These are phyloP conservation scores for Aspergillus steynii DNA, from an alignment of 495 filamentous ascomycete genomes.

Conservation along the genomic window DNA sequence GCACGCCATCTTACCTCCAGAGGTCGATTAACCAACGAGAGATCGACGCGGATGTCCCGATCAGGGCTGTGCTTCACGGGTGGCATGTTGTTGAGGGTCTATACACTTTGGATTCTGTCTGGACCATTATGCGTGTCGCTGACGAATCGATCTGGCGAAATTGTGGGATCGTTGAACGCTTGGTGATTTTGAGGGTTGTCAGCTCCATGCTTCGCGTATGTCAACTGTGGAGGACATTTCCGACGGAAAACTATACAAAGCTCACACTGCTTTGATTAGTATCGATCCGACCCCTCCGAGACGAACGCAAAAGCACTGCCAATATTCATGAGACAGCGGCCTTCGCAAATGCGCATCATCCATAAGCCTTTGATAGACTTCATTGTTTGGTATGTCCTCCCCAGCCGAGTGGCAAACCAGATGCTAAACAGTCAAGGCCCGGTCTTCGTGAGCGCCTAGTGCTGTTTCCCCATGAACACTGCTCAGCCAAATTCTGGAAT, in stretches of 20 bases:
- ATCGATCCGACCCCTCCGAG: constrained; percentile 16
- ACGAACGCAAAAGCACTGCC: constrained; percentile 7
- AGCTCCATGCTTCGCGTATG: constrained; percentile 20
- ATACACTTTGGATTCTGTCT: constrained; percentile 16
- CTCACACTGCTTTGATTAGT: background rate
- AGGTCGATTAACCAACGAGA: constrained; percentile 11
- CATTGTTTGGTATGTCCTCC: constrained; percentile 12
- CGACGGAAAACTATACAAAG: background rate
- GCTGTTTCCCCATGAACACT: constrained; percentile 16
- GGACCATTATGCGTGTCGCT: constrained; percentile 14
- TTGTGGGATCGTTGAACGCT: constrained; percentile 13
- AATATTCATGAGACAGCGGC: constrained; percentile 16
- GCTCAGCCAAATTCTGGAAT: constrained; percentile 18
- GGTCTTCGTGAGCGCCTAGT: constrained; percentile 16
- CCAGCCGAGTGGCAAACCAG: background rate
- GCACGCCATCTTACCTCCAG: background rate
- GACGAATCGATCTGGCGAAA: constrained; percentile 15
- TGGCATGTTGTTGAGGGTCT: constrained; percentile 12
- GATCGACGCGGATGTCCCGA: constrained; percentile 15
- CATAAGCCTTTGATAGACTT: constrained; percentile 21
- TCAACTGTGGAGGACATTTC: background rate
- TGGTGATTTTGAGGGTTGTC: constrained; percentile 13
- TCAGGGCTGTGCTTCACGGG: constrained; percentile 13
- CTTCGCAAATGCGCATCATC: constrained; percentile 15
- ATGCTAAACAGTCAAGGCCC: constrained; percentile 5